Percentiles rank a stretch among this genome's conserved stretches.
Evolutionary conservation across 495 filamentous ascomycete genomes (phyloP).

Genomic region (Rostrohypoxylon terebratum): DNA sequence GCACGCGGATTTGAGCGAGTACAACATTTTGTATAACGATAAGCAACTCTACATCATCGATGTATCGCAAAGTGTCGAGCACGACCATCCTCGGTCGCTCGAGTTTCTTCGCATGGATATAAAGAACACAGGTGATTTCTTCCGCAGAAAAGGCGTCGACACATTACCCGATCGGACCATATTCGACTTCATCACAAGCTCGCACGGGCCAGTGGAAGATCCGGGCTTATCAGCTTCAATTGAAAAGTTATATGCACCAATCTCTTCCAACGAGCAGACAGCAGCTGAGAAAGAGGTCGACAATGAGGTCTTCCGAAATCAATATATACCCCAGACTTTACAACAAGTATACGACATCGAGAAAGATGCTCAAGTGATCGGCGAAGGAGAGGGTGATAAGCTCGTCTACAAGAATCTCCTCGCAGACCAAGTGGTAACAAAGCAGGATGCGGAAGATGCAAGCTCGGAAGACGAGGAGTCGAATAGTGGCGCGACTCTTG

Average conservation of each 20-base stretch:
- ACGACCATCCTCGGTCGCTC: conserved; percentile 89
- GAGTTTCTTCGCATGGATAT: conserved; percentile 98
- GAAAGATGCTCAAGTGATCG: conserved; percentile 82
- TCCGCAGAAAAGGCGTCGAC: conserved; percentile 83
- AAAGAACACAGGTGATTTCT: conserved; percentile 94
- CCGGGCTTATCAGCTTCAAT: conserved; percentile 58
- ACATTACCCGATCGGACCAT: conserved; percentile 76
- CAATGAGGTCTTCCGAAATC: conserved; percentile 90
- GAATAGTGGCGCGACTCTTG: conserved; percentile 57
- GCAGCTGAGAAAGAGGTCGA: conserved; percentile 72
- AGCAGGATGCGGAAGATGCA: conserved; percentile 47
- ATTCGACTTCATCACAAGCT: conserved; percentile 81
- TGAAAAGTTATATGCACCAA: conserved; percentile 60
- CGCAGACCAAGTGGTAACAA: conserved; percentile 70
- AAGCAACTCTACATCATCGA: conserved; percentile 91
- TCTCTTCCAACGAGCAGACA: conserved; percentile 57
- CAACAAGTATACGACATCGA: conserved; percentile 97
- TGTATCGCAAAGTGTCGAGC: conserved; percentile 96
- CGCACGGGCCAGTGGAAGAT: conserved; percentile 63
- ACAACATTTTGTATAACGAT: conserved; percentile 93
- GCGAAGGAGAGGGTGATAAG: conserved; percentile 74
- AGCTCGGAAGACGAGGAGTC: conserved; percentile 56
- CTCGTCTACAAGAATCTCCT: conserved; percentile 86
- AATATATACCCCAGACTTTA: conserved; percentile 93
- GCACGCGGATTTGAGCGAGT: conserved; percentile 96